Evolutionary conservation across 192 early-diverging fungal genomes (phyloP), one percentile per base, ranked within the genome.

Genomic region (Spizellomyces sp.): DNA sequence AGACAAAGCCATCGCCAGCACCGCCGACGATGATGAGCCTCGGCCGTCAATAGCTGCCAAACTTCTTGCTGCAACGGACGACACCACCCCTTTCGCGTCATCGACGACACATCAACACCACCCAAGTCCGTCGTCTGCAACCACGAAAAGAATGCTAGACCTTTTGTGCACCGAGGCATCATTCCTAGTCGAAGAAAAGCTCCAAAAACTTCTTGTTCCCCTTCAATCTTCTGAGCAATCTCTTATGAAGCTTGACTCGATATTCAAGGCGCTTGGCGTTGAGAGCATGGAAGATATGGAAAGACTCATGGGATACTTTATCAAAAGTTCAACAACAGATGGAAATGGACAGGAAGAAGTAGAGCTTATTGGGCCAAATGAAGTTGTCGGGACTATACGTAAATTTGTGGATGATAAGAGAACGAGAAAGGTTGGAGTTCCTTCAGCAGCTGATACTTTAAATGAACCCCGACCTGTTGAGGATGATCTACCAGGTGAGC

Each of bases 151-250:
- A 47, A 77, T 81, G 63, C 70, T 86, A 56, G 82, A 83, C 62
- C 69, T 86, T 22, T 62, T 86, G 12, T 83, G 80, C 52, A 83
- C 76, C 46, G 85, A 86, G 70, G 85, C 81, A 54, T 80, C 80
- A 9, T 86, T 86, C 70, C 68, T 86, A 19, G 82, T 86, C 4
- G 86, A 87, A 67, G 84, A 86, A 36, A 87, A 86, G 68, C 70
- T 87, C n/a, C 81, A 84, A 62, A 84, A 82, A 62, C 75, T 87
- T 5, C 66, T 87, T 9, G 77, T 78, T 10, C 81, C 84, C 19
- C 62, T 87, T 12, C 80, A 83, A 62, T 68, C 56, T 41, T 74
- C 79, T 63, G 86, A 87, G 58, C 86, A 86, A 58, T 75, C 81
- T 6, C 65, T 87, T 9, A 83, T 87, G 81, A 76, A 80, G 46